Evolutionary conservation across 352 stramenopile genomes (phyloP), one percentile per base, ranked within the genome.

Genomic region (Blastocystis sp.): DNA sequence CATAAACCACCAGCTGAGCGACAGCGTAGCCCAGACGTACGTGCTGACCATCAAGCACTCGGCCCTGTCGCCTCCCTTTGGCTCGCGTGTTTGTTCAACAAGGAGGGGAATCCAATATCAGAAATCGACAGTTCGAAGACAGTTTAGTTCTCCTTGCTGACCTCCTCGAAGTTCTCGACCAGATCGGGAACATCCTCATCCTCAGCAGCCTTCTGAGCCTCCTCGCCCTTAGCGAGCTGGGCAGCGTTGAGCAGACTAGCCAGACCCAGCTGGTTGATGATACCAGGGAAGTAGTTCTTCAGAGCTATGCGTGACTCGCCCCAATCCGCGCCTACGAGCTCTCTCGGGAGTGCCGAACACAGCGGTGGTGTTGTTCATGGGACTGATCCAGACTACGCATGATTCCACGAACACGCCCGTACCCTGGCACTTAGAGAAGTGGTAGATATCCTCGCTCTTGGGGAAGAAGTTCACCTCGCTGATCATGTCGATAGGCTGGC

Each of bases 141-240:
- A 63, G 26, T 63, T 81, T 81, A 81, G 29, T 81, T 29, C 29
- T 80, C 35, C 50, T 96, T 93, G 92, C 94, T 97, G 91, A 97
- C 95, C 88, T 98, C 96, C 92, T 98, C 96, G 91, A 98, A 98
- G 94, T 98, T 98, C 92, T 98, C 96, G 37, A 98, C 96, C 91
- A 98, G 95, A 92, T 98, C 96, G 65, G 96, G 96, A 78, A 98
- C 96, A 91, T 98, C 96, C 88, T 98, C 96, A 90, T 98, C 95
- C 62, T 96, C 95, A 76, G 96, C 94, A 66, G 97, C 95, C 50
- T 96, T 95, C 31, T 93, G 93, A 79, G 88, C 91, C 71, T 91
- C 91, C 63, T 91, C 92, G 59, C 94, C 95, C 91, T 96, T 94
- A 45, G 95, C 95, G 91, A 98, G 96, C 91, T 95, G 94, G 93